Evolutionary conservation across 1,284 basidiomycete genomes (phyloP), one percentile per base, ranked within the genome.

Genomic region (Fomitopsis palustris): DNA sequence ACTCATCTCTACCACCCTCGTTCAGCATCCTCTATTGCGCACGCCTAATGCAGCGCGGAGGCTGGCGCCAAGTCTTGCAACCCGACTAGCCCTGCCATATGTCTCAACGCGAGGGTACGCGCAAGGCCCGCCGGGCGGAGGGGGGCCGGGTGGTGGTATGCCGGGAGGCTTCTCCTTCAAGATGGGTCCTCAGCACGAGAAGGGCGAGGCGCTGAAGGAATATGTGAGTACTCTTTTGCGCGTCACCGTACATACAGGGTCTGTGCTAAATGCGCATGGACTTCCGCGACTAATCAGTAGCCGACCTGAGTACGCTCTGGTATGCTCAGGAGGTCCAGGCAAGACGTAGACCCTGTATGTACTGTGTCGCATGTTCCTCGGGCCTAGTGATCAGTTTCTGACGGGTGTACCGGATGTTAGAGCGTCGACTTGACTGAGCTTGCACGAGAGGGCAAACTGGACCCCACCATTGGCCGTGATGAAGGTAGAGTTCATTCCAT

Each of bases 381-480:
- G 6, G 25, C 4, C n/a, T 17, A 38, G 6, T 41, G 29, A 27
- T 35, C 23, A 9, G 33, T 29, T 43, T 37, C 53, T 55, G 25
- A 39, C 35, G 43, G 49, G 53, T 45, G 12, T 53, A 21, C 12
- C 56, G 10, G 37, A 5, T 31, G 33, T n/a, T 64, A 93, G 86
- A 92, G 90, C 58, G 78, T 90, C 7, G 95, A 96, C 69, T 74
- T 96, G 33, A 96, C 93, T 0, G 86, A 92, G 65, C 77, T 95
- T 63, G 95, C 95, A 2, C 83, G 78, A 64, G 78, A 90, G 53
- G 94, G 94, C 37, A 94, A 95, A 71, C 79, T 96, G 4, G 95
- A 96, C 72, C 95, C 95, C 1, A 88, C 88, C 8, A 96, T 96
- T 70, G 94, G 94, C 1, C 78, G 93, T 65, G 93, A 95, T 66